Evolutionary conservation across 2,329 filamentous ascomycete species (phyloP).

Genomic region (Onygenales sp.): DNA sequence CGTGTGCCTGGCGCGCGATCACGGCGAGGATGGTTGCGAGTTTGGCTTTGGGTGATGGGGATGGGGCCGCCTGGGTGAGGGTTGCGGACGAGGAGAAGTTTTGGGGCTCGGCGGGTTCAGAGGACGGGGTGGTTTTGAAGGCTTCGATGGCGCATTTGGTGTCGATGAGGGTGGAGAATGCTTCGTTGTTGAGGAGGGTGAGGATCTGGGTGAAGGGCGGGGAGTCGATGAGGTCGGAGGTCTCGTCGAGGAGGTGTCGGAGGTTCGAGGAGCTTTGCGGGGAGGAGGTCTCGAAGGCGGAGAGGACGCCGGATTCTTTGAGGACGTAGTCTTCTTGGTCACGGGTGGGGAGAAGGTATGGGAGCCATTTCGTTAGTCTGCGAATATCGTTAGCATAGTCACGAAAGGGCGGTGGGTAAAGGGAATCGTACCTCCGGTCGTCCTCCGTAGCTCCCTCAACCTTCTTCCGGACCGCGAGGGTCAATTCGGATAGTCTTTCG

Average conservation of each 20-base stretch:
- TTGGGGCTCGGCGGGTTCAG: slow-evolving; percentile 29
- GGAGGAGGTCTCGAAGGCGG: slow-evolving; percentile 27
- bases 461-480: slow-evolving; percentile 71
- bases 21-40: slow-evolving; percentile 85
- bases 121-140: slow-evolving; percentile 49
- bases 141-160: slow-evolving; percentile 68
- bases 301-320: slow-evolving; percentile 67
- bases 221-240: slow-evolving; percentile 88
- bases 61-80: slow-evolving; percentile 24
- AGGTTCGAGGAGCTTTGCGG: slow-evolving; percentile 43
- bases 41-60: slow-evolving; percentile 45
- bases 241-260: slow-evolving; percentile 84
- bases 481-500: slow-evolving; percentile 67
- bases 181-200: slow-evolving; percentile 74
- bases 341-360: slow-evolving; percentile 68
- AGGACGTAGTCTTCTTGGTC: slow-evolving; percentile 77
- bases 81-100: slow-evolving; percentile 34
- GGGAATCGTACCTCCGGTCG: slow-evolving; percentile 42
- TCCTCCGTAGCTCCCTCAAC: slow-evolving; percentile 66
- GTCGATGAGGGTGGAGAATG: slow-evolving; percentile 76
- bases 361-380: slow-evolving; percentile 62
- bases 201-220: slow-evolving; percentile 82
- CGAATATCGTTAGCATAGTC: slow-evolving; percentile 1
- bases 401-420: slow-evolving; percentile 1
- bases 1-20: slow-evolving; percentile 81